Conservation (phyloP, 2,329 filamentous ascomycete species). For the Colletotrichum eremochloae region DNA sequence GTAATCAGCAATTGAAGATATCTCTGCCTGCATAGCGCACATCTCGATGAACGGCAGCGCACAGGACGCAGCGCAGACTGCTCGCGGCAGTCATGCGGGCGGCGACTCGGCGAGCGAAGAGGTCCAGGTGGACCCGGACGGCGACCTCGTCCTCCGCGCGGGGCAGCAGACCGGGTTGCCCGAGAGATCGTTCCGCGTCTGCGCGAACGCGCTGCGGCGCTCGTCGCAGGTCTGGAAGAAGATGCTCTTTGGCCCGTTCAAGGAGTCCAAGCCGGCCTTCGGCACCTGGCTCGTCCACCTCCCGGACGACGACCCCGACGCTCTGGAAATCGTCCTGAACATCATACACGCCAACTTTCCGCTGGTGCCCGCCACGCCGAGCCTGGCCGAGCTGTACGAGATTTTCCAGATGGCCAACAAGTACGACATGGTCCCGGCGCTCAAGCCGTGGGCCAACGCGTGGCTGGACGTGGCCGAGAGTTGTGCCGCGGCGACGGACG, state of each 20-base stretch:
- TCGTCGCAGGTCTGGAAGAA: slow-evolving; percentile 31
- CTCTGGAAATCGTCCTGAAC: slow-evolving; percentile 2
- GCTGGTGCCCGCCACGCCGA: slow-evolving; percentile 3
- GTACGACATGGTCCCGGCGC: slow-evolving; percentile 30
- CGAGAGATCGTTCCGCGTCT: slow-evolving; percentile 25
- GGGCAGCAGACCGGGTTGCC: not conserved
- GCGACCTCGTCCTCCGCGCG: slow-evolving; percentile 19
- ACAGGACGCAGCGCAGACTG: not conserved
- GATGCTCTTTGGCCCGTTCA: slow-evolving; percentile 39
- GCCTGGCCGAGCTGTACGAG: slow-evolving; percentile 12
- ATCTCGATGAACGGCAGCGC: slow-evolving; percentile 1
- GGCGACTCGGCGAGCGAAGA: not conserved
- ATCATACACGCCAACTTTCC: slow-evolving; percentile 25
- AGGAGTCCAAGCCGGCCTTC: slow-evolving; percentile 31
- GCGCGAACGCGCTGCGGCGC: slow-evolving; percentile 25
- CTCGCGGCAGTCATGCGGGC: fast-evolving
- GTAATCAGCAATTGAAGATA: not conserved
- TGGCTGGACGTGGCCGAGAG: slow-evolving; percentile 18
- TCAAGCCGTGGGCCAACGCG: slow-evolving; percentile 18
- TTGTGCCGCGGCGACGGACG: not conserved
- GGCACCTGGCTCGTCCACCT: slow-evolving; percentile 23
- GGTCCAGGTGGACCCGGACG: slow-evolving; percentile 21
- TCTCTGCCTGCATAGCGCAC: not conserved
- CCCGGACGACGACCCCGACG: slow-evolving; percentile 16
- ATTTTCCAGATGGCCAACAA: slow-evolving; percentile 26